Base-by-base conservation (phyloP, 2,329 filamentous ascomycete genomes). In the Zelopaecilomyces penicillatus region DNA sequence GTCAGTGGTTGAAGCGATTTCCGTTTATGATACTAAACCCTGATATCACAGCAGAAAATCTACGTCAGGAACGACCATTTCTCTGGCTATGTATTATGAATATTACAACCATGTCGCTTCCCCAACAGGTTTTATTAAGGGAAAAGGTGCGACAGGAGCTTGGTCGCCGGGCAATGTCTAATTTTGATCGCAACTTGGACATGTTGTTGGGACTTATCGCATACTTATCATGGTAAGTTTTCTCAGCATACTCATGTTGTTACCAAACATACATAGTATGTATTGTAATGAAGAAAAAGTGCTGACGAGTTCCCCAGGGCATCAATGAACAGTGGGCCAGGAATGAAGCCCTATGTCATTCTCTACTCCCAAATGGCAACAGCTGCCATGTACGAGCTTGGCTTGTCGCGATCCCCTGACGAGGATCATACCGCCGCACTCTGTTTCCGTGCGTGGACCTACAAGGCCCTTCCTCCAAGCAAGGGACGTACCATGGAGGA, bases 121-220 rank as follows among this genome's bases (percentile, higher is more conserved):
- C 60, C 3, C 63, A 67, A 42, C 71, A 75, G 44, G 41, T 58
- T 0, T 55, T 58, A 1, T 53, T 74, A 32, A 62, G 63, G 32
- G 65, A 66, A 2, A 64, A 61, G 12, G 59, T 73, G 5, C 69
- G 69, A 36, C 61, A 67, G 37, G 63, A 70, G 28, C 42, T 77
- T 10, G 65, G 71, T 0, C 62, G 68, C n/a, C 67, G 65, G 44
- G 58, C 76, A 28, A 52, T 78, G 5, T 46, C 75, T 9, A 65
- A 72, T 7, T 60, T 66, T n/a, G 73, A 77, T 44, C 67, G 69
- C 41, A 68, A 57, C 39, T 59, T 78, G 34, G 77, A 80, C 49
- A 50, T 79, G 8, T 58, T 81, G 2, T 61, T 74, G 8, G 75
- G 75, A 0, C 46, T 78, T 4, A 53, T 81, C 11, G 63, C 51